These are phyloP conservation scores for Calonectria henricotiae DNA, from an alignment of 2,329 filamentous ascomycete species.

Conservation along the genomic window DNA sequence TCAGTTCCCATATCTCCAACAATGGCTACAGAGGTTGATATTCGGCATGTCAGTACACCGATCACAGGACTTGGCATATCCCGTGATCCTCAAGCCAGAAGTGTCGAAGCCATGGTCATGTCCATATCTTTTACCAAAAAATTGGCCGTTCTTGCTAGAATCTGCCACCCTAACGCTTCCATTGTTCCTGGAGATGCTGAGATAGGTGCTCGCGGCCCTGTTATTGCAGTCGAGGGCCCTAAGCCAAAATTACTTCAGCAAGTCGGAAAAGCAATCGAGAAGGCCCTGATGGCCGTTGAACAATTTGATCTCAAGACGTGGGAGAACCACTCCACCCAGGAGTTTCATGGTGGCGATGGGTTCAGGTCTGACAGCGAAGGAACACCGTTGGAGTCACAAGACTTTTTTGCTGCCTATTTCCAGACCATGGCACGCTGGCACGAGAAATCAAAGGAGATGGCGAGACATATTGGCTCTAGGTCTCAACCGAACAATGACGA, in stretches of 20 bases:
- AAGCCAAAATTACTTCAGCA: conserved; percentile 67
- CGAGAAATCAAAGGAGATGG: conserved; percentile 80
- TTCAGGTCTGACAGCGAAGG: conserved; percentile 40
- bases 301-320: conserved; percentile 65
- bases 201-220: conserved; percentile 76
- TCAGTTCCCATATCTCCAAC: conserved; percentile 55
- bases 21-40: conserved; percentile 49
- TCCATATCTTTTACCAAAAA: conserved; percentile 83
- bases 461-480: conserved; percentile 64
- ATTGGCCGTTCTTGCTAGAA: conserved; percentile 81
- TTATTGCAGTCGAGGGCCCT: conserved; percentile 88
- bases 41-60: conserved; percentile 51
- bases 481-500: conserved; percentile 36
- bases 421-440: conserved; percentile 83
- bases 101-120: conserved; percentile 81
- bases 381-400: conserved; percentile 50
- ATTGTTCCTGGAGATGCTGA: conserved; percentile 54
- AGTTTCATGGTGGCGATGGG: conserved; percentile 35
- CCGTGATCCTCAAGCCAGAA: conserved; percentile 60
- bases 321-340: conserved; percentile 56
- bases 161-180: conserved; percentile 78
- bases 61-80: conserved; percentile 51
- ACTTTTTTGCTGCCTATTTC: conserved; percentile 75
- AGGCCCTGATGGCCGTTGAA: conserved; percentile 69
- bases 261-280: conserved; percentile 77